phyloP scores from a whole-genome alignment of 345 rosid species.

The Brassica napus region Da-Ae NC_063437.1:8597001-8597500 shows the following conservation, averaged over 20 bases:
- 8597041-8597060: slow-evolving; percentile 15
- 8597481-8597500: background rate
- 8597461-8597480: slow-evolving; percentile 19
- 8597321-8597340: slow-evolving; percentile 46
- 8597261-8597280: slow-evolving; percentile 1
- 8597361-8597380: slow-evolving; percentile 6
- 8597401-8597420: slow-evolving; percentile 4
- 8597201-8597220: slow-evolving; percentile 49
- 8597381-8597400: background rate
- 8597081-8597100: background rate
- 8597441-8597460: background rate
- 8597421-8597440: background rate
- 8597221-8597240: slow-evolving; percentile 39
- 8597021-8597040: slow-evolving; percentile 27
- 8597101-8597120: slow-evolving; percentile 33
- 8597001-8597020: slow-evolving; percentile 15
- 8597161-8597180: slow-evolving; percentile 26
- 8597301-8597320: slow-evolving; percentile 36
- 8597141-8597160: slow-evolving; percentile 40
- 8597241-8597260: background rate
- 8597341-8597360: background rate
- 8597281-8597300: slow-evolving; percentile 21
- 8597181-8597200: slow-evolving; percentile 35
- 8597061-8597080: slow-evolving; percentile 19
- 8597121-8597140: background rate